These are phyloP conservation scores for Pyrrhoderma noxium DNA, from an alignment of 1,284 basidiomycete genomes.

Conservation along the genomic window DNA sequence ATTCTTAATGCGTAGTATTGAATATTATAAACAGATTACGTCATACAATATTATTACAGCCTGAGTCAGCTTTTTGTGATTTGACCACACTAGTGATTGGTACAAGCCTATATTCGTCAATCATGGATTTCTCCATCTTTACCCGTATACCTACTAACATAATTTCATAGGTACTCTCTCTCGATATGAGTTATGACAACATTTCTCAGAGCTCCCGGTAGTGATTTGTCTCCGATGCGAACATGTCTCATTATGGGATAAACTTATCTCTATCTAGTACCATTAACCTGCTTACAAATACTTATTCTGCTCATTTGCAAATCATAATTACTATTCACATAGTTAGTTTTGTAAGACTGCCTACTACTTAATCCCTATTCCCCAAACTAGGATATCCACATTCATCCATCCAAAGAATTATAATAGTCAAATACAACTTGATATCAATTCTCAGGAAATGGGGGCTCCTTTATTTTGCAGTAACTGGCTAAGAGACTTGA, in stretches of 20 bases:
- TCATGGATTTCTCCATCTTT: slow-evolving; percentile 67
- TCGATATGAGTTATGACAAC: slow-evolving; percentile 84
- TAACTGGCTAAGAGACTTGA: slow-evolving; percentile 65
- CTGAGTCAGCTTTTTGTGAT: too few relatives aligned
- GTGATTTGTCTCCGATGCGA: slow-evolving; percentile 73
- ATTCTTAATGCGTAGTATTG: too few relatives aligned
- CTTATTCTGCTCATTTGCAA: slow-evolving; percentile 75
- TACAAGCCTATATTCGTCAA: slow-evolving; percentile 85
- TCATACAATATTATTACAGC: too few relatives aligned
- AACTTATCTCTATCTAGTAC: slow-evolving; percentile 78
- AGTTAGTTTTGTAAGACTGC: slow-evolving; percentile 29
- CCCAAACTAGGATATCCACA: slow-evolving; percentile 61
- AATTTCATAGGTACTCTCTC: slow-evolving; percentile 86
- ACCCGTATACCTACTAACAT: slow-evolving; percentile 71
- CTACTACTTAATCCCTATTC: slow-evolving; percentile 78
- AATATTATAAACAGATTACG: too few relatives aligned
- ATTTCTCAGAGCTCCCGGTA: slow-evolving; percentile 77
- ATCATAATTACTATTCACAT: slow-evolving; percentile 3
- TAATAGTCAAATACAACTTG: slow-evolving; percentile 91
- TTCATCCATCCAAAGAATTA: slow-evolving; percentile 41
- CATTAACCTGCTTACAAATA: slow-evolving; percentile 81
- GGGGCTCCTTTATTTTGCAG: slow-evolving; percentile 71
- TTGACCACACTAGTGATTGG: too few relatives aligned
- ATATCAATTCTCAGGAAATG: slow-evolving; percentile 82
- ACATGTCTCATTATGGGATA: slow-evolving; percentile 71